phyloP scores from a whole-genome alignment of 371 early-diverging fungal species.

The Blastocladiella emersonii region DNA sequence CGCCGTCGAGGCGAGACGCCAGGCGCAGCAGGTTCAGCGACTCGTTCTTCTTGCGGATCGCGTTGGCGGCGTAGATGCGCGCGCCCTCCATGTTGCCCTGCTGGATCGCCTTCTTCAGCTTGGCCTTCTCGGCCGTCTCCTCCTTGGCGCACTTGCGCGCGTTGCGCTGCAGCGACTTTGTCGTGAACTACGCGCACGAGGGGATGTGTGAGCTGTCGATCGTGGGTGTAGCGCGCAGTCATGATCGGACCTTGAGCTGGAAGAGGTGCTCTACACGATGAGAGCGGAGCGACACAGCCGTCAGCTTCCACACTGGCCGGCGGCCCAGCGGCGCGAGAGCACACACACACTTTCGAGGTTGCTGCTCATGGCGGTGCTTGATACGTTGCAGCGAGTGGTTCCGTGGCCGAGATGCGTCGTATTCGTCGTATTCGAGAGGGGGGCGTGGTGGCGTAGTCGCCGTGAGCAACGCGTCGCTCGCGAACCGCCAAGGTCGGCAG shows the following conservation, averaged over 20 bases:
- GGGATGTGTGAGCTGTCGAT: neutral
- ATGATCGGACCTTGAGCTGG: neutral
- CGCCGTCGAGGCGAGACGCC: slow-evolving; percentile 82
- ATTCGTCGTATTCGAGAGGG: too few species aligned
- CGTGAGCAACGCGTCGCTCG: too few species aligned
- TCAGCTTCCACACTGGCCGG: neutral
- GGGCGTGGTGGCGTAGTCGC: too few species aligned
- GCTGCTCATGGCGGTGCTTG: neutral
- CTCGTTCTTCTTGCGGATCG: slow-evolving; percentile 96
- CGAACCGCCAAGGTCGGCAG: too few species aligned
- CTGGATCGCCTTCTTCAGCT: slow-evolving; percentile 85
- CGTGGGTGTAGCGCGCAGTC: neutral
- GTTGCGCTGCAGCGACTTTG: slow-evolving; percentile 74
- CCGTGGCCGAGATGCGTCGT: neutral
- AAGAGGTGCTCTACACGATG: neutral
- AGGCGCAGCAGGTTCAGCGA: slow-evolving; percentile 70
- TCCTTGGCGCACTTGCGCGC: slow-evolving; percentile 75
- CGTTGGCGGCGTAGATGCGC: slow-evolving; percentile 83
- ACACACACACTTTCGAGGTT: neutral
- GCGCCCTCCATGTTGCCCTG: slow-evolving; percentile 88
- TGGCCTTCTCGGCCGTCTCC: slow-evolving; percentile 58
- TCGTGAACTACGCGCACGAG: slow-evolving; percentile 52
- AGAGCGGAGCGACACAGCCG: too few species aligned
- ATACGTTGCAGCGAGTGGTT: neutral
- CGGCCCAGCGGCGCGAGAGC: too few species aligned